Percentiles rank a stretch among this genome's conserved stretches.
These are phyloP conservation scores for Rhizophagus sp. DNA, from an alignment of 192 early-diverging fungal species.

Conservation along the genomic window DNA sequence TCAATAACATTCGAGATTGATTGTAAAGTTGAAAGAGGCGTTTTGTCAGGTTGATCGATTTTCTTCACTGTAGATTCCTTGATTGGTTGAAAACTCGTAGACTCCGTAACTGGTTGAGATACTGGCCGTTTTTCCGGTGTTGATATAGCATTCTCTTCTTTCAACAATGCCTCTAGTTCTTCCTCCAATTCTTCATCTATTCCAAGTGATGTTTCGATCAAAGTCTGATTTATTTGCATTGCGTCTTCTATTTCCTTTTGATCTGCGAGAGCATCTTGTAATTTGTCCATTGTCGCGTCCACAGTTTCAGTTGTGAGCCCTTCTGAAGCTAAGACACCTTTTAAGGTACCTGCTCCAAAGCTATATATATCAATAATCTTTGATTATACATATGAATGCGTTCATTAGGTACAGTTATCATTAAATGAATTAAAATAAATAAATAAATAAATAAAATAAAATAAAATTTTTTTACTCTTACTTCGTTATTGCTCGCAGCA, in stretches of 20 bases:
- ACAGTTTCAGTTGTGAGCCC: constrained; percentile 52
- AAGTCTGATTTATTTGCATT: constrained; percentile 41
- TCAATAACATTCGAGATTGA: too few species aligned
- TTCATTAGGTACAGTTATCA: neutral
- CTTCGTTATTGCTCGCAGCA: constrained; percentile 64
- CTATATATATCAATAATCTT: constrained; percentile 63
- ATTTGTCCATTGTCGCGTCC: constrained; percentile 59
- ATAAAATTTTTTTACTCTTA: constrained; percentile 19
- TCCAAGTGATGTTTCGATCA: constrained; percentile 25
- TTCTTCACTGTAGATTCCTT: neutral
- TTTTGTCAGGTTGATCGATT: neutral
- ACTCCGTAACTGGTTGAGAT: neutral
- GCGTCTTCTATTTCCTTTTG: constrained; percentile 65
- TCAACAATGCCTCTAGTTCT: constrained; percentile 21
- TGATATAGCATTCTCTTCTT: neutral
- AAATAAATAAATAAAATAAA: neutral
- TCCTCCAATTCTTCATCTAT: constrained; percentile 28
- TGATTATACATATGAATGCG: neutral
- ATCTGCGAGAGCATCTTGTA: constrained; percentile 61
- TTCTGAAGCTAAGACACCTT: constrained; percentile 42
- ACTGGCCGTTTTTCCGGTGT: neutral
- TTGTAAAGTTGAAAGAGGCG: too few species aligned
- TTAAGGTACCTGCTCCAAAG: constrained; percentile 57
- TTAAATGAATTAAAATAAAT: constrained; percentile 6
- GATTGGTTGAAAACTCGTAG: neutral